Evolutionary conservation across 78 protist genomes (phyloP).

Genomic region (Dictyostelium firmibasis): DNA sequence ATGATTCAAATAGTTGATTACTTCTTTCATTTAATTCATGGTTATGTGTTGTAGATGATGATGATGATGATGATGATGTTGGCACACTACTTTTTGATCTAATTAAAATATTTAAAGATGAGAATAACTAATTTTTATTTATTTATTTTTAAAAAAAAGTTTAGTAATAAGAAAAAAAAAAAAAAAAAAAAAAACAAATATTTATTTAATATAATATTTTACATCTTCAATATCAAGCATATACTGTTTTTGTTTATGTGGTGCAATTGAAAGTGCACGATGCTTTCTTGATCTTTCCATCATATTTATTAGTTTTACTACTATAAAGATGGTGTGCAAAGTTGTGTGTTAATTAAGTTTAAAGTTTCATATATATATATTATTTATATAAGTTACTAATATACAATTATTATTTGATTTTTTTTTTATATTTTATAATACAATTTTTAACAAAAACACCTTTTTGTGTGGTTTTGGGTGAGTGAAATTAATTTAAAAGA

Average conservation of each 20-base stretch:
- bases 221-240: not conserved
- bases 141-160: not conserved
- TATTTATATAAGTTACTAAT: not conserved
- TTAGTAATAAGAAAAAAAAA: not conserved
- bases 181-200: not conserved
- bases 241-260: conserved; percentile 4
- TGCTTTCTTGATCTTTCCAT: conserved; percentile 13
- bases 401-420: not conserved
- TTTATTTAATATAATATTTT: not conserved
- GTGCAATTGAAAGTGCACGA: not conserved
- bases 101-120: conserved; percentile 10
- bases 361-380: not conserved
- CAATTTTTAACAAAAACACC: not conserved
- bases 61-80: not conserved
- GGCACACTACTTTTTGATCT: not conserved
- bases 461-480: not conserved
- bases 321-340: not conserved
- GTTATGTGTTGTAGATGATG: not conserved
- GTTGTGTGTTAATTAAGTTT: not conserved
- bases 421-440: not conserved
- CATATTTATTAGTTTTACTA: not conserved
- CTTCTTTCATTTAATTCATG: not conserved
- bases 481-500: not conserved
- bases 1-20: conserved; percentile 6
- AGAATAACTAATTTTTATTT: not conserved